Conservation (phyloP, 805 yeast genomes). For the Yarrowia porcina region DNA sequence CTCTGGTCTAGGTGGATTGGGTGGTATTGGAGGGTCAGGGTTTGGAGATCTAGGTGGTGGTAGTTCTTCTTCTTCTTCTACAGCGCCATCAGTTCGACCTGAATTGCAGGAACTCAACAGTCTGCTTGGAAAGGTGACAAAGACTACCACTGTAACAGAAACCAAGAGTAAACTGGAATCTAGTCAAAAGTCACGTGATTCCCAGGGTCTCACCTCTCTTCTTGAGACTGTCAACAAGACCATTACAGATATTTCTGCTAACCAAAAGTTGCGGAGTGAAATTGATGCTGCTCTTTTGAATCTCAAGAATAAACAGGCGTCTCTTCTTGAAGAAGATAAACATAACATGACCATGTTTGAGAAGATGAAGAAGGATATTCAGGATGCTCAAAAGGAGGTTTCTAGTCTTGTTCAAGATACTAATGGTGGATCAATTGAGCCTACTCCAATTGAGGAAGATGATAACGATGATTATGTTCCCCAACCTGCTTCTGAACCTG, state of each 20-base stretch:
- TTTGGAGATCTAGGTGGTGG: slow-evolving; percentile 17
- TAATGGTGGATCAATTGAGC: not conserved
- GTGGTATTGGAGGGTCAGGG: slow-evolving; percentile 13
- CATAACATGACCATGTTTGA: slow-evolving; percentile 18
- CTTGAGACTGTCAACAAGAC: slow-evolving; percentile 6
- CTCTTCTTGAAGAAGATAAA: not conserved
- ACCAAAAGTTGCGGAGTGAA: slow-evolving; percentile 1
- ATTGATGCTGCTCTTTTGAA: not conserved
- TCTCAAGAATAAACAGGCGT: slow-evolving; percentile 19
- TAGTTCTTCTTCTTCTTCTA: too few relatives aligned
- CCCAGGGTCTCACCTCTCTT: not conserved
- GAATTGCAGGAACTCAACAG: slow-evolving; percentile 10
- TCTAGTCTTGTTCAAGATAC: slow-evolving; percentile 4
- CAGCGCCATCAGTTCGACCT: not conserved
- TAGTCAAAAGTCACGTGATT: not conserved
- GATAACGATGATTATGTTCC: slow-evolving; percentile 8
- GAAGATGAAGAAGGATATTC: not conserved
- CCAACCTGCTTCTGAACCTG: not conserved
- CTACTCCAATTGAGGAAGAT: not conserved
- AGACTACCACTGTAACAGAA: slow-evolving; percentile 8
- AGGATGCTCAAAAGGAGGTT: slow-evolving; percentile 1
- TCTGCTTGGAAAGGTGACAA: slow-evolving; percentile 1
- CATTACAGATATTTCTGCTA: not conserved
- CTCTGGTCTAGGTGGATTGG: not conserved
- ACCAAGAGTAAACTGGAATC: slow-evolving; percentile 17